A percentile compares a stretch with the other conserved stretches of the same genome.
phyloP scores from a whole-genome alignment of 306 rosid genomes.

The Cucurbita argyrosperma region DNA sequence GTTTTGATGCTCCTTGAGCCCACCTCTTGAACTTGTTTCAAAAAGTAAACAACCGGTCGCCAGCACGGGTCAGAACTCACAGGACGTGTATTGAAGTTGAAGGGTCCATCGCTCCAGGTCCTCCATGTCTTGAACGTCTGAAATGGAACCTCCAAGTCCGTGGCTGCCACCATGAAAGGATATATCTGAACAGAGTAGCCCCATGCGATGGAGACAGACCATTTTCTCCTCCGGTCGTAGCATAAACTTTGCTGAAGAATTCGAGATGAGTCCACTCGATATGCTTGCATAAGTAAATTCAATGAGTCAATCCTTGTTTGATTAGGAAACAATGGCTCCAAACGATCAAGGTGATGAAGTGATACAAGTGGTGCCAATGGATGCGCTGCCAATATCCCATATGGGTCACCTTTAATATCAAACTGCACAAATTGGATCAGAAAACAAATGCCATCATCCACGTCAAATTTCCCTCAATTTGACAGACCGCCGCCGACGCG shows the following conservation, averaged over 20 bases:
- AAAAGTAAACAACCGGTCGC: constrained; percentile 35
- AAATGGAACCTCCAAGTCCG: constrained; percentile 46
- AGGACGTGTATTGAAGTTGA: constrained; percentile 66
- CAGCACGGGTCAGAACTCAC: constrained; percentile 55
- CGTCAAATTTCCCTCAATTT: too few relatives aligned
- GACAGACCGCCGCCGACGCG: not conserved
- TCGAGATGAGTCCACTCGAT: constrained; percentile 48
- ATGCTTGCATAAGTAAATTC: constrained; percentile 37
- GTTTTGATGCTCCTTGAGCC: constrained; percentile 38
- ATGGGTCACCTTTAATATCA: constrained; percentile 59
- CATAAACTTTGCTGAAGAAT: constrained; percentile 63
- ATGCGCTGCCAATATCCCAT: constrained; percentile 77
- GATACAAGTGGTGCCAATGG: constrained; percentile 76
- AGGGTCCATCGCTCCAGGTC: constrained; percentile 57
- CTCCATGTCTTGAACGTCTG: constrained; percentile 82
- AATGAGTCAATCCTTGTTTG: constrained; percentile 31
- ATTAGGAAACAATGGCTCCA: constrained; percentile 48
- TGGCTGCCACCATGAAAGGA: constrained; percentile 31
- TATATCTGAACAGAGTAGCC: constrained; percentile 75
- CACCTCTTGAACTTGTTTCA: constrained; percentile 27
- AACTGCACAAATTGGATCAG: constrained; percentile 27
- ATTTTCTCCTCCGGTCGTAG: constrained; percentile 34
- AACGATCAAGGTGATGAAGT: constrained; percentile 66
- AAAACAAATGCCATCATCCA: too few relatives aligned
- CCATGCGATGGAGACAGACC: constrained; percentile 85